Evolutionary conservation across 257 asterid genomes (phyloP).

Genomic region (Orobanche coerulescens): DNA sequence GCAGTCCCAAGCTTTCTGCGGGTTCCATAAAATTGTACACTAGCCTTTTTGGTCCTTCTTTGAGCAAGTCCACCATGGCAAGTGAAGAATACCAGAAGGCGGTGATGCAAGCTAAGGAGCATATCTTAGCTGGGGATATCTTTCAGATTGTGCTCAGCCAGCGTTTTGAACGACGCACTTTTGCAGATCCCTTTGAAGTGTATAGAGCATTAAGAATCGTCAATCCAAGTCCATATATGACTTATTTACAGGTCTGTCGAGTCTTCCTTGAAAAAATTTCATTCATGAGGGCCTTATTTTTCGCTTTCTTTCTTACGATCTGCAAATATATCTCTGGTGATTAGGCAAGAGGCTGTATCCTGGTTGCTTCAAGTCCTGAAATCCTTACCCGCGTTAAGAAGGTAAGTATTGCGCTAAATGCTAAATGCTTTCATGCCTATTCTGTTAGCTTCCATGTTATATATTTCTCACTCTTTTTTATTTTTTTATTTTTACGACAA

Average conservation of each 20-base stretch:
- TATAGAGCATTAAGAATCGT: conserved; percentile 93
- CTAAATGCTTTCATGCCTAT: conserved; percentile 9
- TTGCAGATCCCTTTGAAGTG: conserved; percentile 97
- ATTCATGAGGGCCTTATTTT: conserved; percentile 3
- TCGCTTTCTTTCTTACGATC: conserved; percentile 17
- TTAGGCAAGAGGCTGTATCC: conserved; percentile 92
- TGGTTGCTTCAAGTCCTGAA: conserved; percentile 98
- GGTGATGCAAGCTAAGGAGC: conserved; percentile 79
- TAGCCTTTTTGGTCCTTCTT: conserved; percentile 59
- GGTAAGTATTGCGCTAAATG: conserved; percentile 33
- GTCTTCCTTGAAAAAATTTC: conserved; percentile 21
- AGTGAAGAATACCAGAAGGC: conserved; percentile 66
- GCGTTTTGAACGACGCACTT: conserved; percentile 89
- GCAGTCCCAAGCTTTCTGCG: conserved; percentile 76
- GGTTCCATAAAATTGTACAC: conserved; percentile 72
- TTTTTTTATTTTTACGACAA: background rate
- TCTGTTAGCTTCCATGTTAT: background rate
- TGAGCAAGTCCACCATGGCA: conserved; percentile 68
- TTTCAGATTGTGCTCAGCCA: conserved; percentile 98
- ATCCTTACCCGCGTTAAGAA: conserved; percentile 87
- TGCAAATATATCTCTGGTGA: conserved; percentile 14
- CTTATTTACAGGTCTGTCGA: conserved; percentile 72
- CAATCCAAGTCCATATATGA: conserved; percentile 98
- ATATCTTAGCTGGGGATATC: conserved; percentile 94
- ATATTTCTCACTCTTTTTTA: background rate